phyloP scores from a whole-genome alignment of 129 eudicot species.

The Escallonia rubra region DNA sequence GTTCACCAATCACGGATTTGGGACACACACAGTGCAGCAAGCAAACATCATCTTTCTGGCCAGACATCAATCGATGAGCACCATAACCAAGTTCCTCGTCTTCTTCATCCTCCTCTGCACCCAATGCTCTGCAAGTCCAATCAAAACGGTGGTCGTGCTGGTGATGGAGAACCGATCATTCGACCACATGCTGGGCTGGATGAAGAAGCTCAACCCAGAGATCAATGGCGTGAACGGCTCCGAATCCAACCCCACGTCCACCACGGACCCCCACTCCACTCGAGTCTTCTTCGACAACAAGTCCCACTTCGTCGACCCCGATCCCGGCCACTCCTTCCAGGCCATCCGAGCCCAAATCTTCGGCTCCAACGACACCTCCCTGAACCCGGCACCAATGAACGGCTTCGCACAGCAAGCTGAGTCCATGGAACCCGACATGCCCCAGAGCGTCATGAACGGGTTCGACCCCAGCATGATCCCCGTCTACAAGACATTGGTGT shows the following conservation, averaged over 20 bases:
- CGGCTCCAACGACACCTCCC: slow-evolving; percentile 12
- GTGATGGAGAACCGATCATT: slow-evolving; percentile 35
- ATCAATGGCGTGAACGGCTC: slow-evolving; percentile 32
- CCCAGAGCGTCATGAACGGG: slow-evolving; percentile 21
- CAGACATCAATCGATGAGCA: too few relatives aligned
- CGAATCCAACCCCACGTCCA: slow-evolving; percentile 25
- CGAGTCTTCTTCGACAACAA: not conserved
- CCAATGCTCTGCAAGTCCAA: slow-evolving; percentile 7
- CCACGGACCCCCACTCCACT: not conserved
- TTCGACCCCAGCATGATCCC: slow-evolving; percentile 10
- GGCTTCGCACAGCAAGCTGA: slow-evolving; percentile 21
- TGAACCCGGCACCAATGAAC: slow-evolving; percentile 13
- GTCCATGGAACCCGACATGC: slow-evolving; percentile 5
- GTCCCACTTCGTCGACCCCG: slow-evolving; percentile 19
- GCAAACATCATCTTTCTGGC: too few relatives aligned
- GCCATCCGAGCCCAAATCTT: slow-evolving; percentile 17
- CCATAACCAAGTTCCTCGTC: too few relatives aligned
- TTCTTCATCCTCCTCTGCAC: not conserved
- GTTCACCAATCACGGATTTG: too few relatives aligned
- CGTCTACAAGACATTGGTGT: slow-evolving; percentile 6
- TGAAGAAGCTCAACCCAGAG: slow-evolving; percentile 31
- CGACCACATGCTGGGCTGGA: slow-evolving; percentile 31
- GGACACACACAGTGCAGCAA: too few relatives aligned
- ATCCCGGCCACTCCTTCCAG: slow-evolving; percentile 26
- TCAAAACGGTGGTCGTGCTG: slow-evolving; percentile 19